Conservation (phyloP, 73 alveolate species). For the Symbiodinium pilosum region DNA sequence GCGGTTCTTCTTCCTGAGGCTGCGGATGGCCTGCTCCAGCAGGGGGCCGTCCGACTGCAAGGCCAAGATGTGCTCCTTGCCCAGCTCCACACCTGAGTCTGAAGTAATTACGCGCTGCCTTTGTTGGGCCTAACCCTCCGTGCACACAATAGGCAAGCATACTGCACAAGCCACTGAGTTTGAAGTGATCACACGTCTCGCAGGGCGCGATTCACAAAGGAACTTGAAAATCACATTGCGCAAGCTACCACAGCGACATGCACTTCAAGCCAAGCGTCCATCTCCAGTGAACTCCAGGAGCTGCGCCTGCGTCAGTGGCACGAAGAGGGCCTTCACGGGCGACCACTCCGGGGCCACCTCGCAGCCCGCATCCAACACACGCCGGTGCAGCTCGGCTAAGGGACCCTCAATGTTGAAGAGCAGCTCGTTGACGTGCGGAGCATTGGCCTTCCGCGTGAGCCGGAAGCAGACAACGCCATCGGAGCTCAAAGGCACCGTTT, state of each 20-base stretch:
- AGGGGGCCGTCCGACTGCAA: background rate
- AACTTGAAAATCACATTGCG: no score
- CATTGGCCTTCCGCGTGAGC: background rate
- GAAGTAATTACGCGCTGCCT: no score
- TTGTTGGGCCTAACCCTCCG: no score
- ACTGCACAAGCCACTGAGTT: no score
- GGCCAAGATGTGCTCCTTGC: constrained; percentile 6
- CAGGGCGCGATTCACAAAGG: no score
- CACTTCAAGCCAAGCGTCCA: no score
- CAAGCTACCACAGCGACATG: no score
- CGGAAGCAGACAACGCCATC: background rate
- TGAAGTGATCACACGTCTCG: no score
- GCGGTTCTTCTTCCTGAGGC: background rate
- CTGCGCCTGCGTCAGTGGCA: background rate
- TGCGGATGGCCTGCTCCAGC: background rate
- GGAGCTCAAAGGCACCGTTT: background rate
- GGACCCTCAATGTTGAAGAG: background rate
- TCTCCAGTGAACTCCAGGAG: background rate
- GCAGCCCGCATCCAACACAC: constrained; percentile 10
- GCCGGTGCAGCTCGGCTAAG: background rate
- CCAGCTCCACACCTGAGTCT: no score
- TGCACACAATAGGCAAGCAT: no score
- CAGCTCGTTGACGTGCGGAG: background rate
- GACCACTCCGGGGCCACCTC: constrained; percentile 25
- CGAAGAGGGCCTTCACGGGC: background rate